Conservation (phyloP, 1,284 basidiomycete genomes). For the Quambalaria eucalypti region DNA sequence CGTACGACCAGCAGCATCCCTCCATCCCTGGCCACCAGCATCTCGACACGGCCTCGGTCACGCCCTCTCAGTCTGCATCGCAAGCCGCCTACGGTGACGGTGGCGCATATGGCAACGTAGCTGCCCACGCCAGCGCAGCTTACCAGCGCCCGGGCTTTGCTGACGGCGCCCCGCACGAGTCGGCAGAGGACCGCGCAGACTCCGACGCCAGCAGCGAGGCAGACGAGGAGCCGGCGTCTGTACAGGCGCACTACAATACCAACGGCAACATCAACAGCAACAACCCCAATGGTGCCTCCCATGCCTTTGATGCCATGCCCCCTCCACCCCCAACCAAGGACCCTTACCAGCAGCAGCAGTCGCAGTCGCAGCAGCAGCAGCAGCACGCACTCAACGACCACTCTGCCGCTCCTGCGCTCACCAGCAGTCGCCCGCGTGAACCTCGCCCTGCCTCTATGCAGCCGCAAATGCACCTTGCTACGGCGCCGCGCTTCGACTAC, state of each 20-base stretch:
- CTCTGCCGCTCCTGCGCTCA: neutral
- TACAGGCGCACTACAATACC: conserved; percentile 18
- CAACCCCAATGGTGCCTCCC: neutral
- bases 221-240: conserved; percentile 27
- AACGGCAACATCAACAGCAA: neutral
- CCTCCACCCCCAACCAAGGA: neutral
- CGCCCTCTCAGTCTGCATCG: conserved; percentile 47
- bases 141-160: neutral
- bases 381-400: neutral
- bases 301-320: neutral
- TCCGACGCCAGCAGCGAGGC: conserved; percentile 14
- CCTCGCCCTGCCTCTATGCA: conserved; percentile 22
- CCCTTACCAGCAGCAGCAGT: neutral
- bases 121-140: neutral
- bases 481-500: conserved; percentile 8
- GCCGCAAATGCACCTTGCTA: conserved; percentile 7
- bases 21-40: conserved; percentile 4
- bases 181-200: conserved; percentile 13
- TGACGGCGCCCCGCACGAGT: neutral
- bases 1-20: neutral
- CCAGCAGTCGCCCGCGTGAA: conserved; percentile 1
- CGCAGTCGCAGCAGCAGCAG: too few relatives aligned
- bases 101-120: neutral
- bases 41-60: conserved; percentile 42
- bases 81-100: conserved; percentile 21